phyloP scores from a whole-genome alignment of 2,329 filamentous ascomycete genomes.

The Cladosporium sp. region DNA sequence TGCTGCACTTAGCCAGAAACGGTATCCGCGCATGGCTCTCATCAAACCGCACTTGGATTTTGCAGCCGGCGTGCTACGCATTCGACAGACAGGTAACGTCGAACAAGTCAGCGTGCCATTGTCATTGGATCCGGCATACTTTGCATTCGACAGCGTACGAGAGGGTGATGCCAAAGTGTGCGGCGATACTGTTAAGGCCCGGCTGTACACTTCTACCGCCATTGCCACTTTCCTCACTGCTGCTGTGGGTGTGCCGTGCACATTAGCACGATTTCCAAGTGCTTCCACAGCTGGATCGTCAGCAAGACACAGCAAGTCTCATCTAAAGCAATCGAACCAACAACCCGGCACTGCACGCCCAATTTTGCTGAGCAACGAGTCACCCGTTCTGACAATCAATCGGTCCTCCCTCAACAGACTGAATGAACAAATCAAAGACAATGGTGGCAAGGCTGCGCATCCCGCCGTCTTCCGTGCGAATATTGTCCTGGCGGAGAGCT shows the following conservation, averaged over 20 bases:
- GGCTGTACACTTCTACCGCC: slow-evolving; percentile 60
- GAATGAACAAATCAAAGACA: slow-evolving; percentile 64
- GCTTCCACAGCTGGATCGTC: slow-evolving; percentile 51
- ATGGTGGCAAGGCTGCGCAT: slow-evolving; percentile 60
- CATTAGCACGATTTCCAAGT: slow-evolving; percentile 72
- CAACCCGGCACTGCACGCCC: slow-evolving; percentile 38
- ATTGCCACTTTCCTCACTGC: slow-evolving; percentile 74
- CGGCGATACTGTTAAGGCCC: slow-evolving; percentile 68
- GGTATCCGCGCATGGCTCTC: slow-evolving; percentile 80
- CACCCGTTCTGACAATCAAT: slow-evolving; percentile 81
- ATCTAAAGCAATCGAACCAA: slow-evolving; percentile 46
- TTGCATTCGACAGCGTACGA: slow-evolving; percentile 35
- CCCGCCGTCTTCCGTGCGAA: slow-evolving; percentile 84
- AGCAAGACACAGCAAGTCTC: slow-evolving; percentile 66
- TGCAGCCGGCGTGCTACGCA: slow-evolving; percentile 56
- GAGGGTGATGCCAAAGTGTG: slow-evolving; percentile 64
- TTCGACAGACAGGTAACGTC: slow-evolving; percentile 40
- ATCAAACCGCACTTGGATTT: slow-evolving; percentile 73
- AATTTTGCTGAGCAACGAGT: slow-evolving; percentile 87
- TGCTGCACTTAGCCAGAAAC: slow-evolving; percentile 80
- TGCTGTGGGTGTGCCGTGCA: slow-evolving; percentile 72
- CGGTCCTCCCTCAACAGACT: slow-evolving; percentile 72
- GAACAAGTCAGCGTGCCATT: slow-evolving; percentile 51
- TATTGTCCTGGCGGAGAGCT: slow-evolving; percentile 62
- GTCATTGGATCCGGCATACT: slow-evolving; percentile 60